Percentiles rank a stretch among this genome's conserved stretches.
phyloP scores from a whole-genome alignment of 257 asterid genomes.

The Solanum appendiculatum region DNA sequence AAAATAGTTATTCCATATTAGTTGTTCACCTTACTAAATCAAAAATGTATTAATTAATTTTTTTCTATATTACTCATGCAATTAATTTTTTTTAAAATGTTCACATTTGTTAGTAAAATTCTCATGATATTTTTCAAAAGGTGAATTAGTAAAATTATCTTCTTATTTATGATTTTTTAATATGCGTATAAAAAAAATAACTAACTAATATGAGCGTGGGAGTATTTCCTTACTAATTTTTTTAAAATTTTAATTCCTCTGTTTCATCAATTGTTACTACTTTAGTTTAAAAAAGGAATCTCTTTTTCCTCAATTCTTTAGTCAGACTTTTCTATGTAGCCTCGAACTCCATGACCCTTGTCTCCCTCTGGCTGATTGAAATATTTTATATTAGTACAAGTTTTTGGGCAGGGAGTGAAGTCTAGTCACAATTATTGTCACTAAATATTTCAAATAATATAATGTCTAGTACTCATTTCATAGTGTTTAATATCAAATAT shows the following conservation, averaged over 20 bases:
- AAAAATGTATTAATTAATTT: no score
- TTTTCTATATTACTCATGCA: no score
- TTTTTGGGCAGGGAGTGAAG: neutral
- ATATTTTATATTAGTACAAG: neutral
- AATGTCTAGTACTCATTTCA: neutral
- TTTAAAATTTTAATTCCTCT: neutral
- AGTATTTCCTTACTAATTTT: neutral
- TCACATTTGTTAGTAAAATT: no score
- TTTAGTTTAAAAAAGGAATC: neutral
- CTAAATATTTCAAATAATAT: neutral
- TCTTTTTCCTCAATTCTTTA: constrained; percentile 7
- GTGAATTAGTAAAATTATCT: no score
- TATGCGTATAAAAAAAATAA: no score
- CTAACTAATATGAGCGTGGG: neutral
- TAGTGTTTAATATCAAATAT: neutral
- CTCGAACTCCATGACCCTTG: constrained; percentile 24
- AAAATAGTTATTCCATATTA: no score
- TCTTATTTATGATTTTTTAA: no score
- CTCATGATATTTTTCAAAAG: no score
- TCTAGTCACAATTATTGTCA: neutral
- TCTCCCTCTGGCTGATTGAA: neutral
- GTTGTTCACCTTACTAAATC: fast-evolving
- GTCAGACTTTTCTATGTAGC: constrained; percentile 40
- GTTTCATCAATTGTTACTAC: neutral
- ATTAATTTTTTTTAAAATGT: no score